Percentiles rank a stretch among this genome's conserved stretches.
Evolutionary conservation across 2,329 filamentous ascomycete species (phyloP).

Genomic region (Beauveria caledonica): DNA sequence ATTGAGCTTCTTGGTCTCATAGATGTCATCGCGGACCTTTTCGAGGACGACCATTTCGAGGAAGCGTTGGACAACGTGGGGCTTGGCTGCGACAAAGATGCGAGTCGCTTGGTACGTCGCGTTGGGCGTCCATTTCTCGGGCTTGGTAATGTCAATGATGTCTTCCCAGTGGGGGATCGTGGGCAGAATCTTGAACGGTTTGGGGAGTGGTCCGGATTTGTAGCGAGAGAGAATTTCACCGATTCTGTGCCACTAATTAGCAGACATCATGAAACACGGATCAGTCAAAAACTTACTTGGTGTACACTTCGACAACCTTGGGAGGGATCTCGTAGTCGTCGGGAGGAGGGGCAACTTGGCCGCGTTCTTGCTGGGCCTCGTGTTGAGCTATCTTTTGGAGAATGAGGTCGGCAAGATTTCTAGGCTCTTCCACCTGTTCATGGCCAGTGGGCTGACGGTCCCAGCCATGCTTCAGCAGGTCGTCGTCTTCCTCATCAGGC

Average conservation of each 20-base stretch:
- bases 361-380: conserved; percentile 56
- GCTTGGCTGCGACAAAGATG: conserved; percentile 83
- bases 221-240: conserved; percentile 84
- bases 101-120: conserved; percentile 80
- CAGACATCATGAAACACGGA: conserved; percentile 12
- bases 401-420: conserved; percentile 88
- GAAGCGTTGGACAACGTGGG: conserved; percentile 72
- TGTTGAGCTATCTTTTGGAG: conserved; percentile 89
- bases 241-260: conserved; percentile 42
- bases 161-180: conserved; percentile 87
- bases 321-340: conserved; percentile 80
- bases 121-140: conserved; percentile 67
- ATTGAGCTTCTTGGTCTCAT: conserved; percentile 89
- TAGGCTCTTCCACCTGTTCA: conserved; percentile 45
- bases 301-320: conserved; percentile 91
- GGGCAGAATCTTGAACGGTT: conserved; percentile 94
- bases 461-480: conserved; percentile 61
- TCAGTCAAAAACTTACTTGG: conserved; percentile 50
- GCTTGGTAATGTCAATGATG: conserved; percentile 74
- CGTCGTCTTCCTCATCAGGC: conserved; percentile 62
- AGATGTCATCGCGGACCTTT: conserved; percentile 86
- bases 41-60: conserved; percentile 82
- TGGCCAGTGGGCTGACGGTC: conserved; percentile 35
- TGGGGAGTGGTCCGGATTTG: conserved; percentile 92
- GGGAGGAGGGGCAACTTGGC: conserved; percentile 39